Evolutionary conservation across 805 yeast genomes (phyloP).

Genomic region (Ogataea sp.): DNA sequence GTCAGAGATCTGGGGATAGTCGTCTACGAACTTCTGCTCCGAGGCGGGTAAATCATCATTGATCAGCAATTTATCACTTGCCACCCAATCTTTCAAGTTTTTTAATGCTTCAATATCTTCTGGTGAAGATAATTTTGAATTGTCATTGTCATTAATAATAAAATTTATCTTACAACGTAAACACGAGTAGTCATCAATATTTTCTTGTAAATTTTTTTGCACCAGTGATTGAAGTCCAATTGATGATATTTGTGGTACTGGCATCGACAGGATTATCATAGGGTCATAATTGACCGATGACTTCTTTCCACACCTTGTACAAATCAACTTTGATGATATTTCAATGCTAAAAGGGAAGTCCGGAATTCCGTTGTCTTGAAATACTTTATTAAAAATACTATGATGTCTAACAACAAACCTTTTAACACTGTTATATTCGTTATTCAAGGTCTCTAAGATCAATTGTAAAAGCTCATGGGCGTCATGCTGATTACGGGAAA

Average conservation of each 20-base stretch:
- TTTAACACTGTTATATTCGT: conserved; percentile 44
- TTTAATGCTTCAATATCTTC: conserved; percentile 26
- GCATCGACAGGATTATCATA: conserved; percentile 65
- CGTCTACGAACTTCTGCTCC: conserved; percentile 37
- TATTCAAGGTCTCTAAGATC: conserved; percentile 67
- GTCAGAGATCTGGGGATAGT: conserved; percentile 25
- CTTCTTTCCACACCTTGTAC: conserved; percentile 55
- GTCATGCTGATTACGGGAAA: conserved; percentile 83
- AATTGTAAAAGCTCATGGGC: conserved; percentile 89
- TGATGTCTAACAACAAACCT: conserved; percentile 22
- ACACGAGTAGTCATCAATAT: conserved; percentile 77
- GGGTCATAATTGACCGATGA: conserved; percentile 53
- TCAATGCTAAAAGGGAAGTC: conserved; percentile 70
- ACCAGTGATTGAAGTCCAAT: conserved; percentile 43
- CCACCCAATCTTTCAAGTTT: conserved; percentile 27
- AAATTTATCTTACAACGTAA: conserved; percentile 51
- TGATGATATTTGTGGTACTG: conserved; percentile 51
- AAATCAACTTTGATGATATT: conserved; percentile 56
- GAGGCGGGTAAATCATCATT: conserved; percentile 59
- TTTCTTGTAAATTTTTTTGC: conserved; percentile 50
- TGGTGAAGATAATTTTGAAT: conserved; percentile 13
- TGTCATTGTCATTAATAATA: conserved; percentile 28
- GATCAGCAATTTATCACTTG: conserved; percentile 34
- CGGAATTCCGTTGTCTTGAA: conserved; percentile 30
- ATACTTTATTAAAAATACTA: background rate